Evolutionary conservation across 1,284 basidiomycete genomes (phyloP), one percentile per base, ranked within the genome.

Genomic region (Anthracocystis setariae): DNA sequence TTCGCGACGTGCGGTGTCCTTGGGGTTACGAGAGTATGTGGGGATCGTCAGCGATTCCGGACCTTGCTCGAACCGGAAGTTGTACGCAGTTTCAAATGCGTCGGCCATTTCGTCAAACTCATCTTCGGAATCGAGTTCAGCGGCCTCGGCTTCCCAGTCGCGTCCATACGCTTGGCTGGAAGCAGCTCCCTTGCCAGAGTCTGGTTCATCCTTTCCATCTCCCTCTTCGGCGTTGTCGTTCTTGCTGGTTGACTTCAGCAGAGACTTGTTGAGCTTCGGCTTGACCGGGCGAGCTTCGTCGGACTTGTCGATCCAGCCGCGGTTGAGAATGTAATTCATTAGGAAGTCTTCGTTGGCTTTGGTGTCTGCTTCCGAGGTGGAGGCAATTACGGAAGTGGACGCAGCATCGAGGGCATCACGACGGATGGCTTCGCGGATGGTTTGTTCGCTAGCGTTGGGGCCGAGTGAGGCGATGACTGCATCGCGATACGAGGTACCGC

Each of bases 381-480:
- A 55, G 49, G 71, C 25, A 8, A 46, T 23, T 12, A 50, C 40
- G 15, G 51, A 23, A 43, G 74, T 43, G 9, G 52, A 44, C 9
- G 71, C 55, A 43, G 53, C 46, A 25, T 50, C 48, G 29, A 49
- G 55, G 37, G 29, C 29, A 7, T 61, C 67, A 56, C 38, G 71
- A 7, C 60, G 53, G 42, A 62, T 62, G 12, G 79, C 76, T 42
- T 77, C 52, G 32, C 73, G 59, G 20, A 79, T 63, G 9, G 57
- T 66, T 40, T 66, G 50, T 21, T 77, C 72, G 24, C 94, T 84
- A 78, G 92, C 90, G 9, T 83, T 82, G 59, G 88, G 88, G 7
- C 91, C 92, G 5, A 95, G 92, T 69, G 92, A 91, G 23, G 90
- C 87, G 78, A 93, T 85, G 69, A 96, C 83, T 80, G 92, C 96